phyloP scores from a whole-genome alignment of 352 stramenopile genomes.

The Globisporangium nodosum region DNA sequence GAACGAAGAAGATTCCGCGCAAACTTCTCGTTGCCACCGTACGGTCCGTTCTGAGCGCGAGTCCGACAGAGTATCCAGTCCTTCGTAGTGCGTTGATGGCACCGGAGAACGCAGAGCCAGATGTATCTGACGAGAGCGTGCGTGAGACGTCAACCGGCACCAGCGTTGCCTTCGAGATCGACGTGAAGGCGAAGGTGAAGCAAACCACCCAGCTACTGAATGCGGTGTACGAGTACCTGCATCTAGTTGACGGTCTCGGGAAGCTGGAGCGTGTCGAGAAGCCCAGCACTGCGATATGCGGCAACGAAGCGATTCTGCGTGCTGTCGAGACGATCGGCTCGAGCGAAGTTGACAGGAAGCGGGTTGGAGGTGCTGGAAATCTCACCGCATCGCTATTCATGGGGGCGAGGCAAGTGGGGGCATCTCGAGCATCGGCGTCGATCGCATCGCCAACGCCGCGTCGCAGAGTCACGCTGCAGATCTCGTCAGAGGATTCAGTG shows the following conservation, averaged over 20 bases:
- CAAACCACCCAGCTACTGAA: constrained; percentile 7
- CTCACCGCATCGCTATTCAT: constrained; percentile 8
- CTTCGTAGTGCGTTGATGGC: not conserved
- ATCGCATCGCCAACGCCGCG: not conserved
- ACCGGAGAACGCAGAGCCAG: not conserved
- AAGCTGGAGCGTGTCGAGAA: constrained; percentile 32
- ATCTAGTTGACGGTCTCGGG: constrained; percentile 39
- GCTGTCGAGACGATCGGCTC: constrained; percentile 17
- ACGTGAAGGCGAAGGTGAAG: constrained; percentile 2
- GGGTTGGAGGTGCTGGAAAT: not conserved
- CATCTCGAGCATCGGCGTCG: no score
- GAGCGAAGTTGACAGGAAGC: not conserved
- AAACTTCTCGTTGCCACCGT: no score
- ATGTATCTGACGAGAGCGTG: not conserved
- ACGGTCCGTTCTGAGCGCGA: no score
- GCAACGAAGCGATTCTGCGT: constrained; percentile 50
- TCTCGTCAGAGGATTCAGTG: constrained; percentile 8
- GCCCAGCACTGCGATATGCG: constrained; percentile 63
- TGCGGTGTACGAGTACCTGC: constrained; percentile 24
- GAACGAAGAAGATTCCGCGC: no score
- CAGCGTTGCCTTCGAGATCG: constrained; percentile 6
- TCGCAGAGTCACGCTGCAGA: not conserved
- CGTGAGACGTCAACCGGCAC: not conserved
- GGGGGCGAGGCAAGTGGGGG: not conserved
- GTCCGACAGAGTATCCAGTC: no score